Base-by-base conservation (phyloP, 495 filamentous ascomycete genomes). In the Annulohypoxylon nitens region DNA sequence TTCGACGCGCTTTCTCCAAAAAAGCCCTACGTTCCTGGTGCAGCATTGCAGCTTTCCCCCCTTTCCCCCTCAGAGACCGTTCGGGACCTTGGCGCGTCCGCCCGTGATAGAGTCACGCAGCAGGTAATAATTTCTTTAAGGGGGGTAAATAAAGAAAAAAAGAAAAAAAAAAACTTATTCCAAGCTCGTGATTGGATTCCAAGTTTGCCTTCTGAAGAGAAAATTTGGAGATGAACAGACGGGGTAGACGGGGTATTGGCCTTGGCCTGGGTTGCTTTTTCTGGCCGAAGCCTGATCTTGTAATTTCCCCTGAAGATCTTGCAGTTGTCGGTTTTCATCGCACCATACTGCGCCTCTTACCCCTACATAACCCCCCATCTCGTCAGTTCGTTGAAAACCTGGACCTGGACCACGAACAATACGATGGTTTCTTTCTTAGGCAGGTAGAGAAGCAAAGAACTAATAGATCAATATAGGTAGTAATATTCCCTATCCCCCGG, bases 101-200 rank as follows among this genome's bases (percentile, higher is more conserved):
- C 71, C 47, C 71, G 61, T 69, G 71, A 69, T 57, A n/a, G 55
- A 54, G 66, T 74, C 71, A 69, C 61, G 55, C 55, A 53, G 61
- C 45, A 50, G 36, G 47, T 26, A 63, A 53, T 12, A 51, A 54
- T 57, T 59, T 53, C 33, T 63, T 62, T 45, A 59, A 54, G n/a
- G 25, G 63, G 59, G 65, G 30, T 6, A 53, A 64, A 45, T 23
- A 9, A 60, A 60, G 37, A 30, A 60, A 60, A 26, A 4, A 30
- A 60, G 45, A 26, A 4, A 7, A 11, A 23, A 26, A 43, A 25
- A 58, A 9, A 11, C 0, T 58, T 2, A 3, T 37, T 64, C 30
- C 3, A 3, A 37, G 23, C 12, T 25, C 36, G 33, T 73, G 59
- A 68, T 73, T 68, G 70, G 70, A 41, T 54, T 54, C 54, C 47